These are phyloP conservation scores for Bruguiera sexangula DNA, from an alignment of 345 rosid genomes.

Conservation along the genomic window DNA sequence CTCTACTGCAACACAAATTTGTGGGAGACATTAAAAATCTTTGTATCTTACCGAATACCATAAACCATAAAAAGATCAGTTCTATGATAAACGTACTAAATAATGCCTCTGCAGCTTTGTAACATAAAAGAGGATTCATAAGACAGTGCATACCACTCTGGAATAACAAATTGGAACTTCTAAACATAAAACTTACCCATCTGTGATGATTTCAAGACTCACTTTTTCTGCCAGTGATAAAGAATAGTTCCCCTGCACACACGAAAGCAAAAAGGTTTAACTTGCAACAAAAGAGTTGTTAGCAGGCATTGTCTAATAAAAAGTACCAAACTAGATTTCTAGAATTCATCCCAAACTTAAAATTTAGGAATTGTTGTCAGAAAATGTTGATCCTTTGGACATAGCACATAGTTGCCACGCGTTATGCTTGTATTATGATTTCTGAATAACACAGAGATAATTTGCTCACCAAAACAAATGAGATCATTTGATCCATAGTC, in stretches of 20 bases:
- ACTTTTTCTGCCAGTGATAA: conserved; percentile 61
- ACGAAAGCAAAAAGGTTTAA: conserved; percentile 6
- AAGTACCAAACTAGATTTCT: background rate
- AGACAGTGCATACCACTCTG: background rate
- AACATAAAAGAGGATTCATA: background rate
- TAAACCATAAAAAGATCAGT: no score
- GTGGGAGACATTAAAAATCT: no score
- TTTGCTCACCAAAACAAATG: no score
- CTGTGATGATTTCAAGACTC: conserved; percentile 92
- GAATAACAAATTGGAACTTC: background rate
- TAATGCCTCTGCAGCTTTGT: background rate
- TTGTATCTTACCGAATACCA: no score
- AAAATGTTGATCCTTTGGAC: background rate
- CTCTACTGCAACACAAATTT: background rate
- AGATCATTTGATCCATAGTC: background rate
- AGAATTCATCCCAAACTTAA: background rate
- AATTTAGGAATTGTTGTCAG: background rate
- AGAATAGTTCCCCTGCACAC: conserved; percentile 81
- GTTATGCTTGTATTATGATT: background rate
- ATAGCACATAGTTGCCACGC: background rate
- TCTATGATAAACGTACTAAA: background rate
- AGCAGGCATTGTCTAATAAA: no score
- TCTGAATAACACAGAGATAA: background rate
- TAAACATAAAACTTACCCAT: conserved; percentile 54
- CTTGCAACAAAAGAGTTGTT: no score